Evolutionary conservation across 2,329 filamentous ascomycete genomes (phyloP).

Genomic region (Penicillium aurantiogriseum): DNA sequence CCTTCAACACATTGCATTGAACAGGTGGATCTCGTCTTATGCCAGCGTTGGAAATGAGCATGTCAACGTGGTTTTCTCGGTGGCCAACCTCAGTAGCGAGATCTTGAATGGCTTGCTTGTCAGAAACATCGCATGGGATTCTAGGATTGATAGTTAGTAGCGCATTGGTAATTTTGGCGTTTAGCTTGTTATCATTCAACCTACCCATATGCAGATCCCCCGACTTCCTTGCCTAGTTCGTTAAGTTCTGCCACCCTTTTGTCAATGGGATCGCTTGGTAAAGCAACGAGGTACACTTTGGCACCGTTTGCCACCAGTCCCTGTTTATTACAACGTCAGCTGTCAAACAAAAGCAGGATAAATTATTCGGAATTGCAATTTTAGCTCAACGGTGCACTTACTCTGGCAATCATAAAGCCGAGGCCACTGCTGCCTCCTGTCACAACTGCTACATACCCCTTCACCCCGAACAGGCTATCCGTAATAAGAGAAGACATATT

Average conservation of each 20-base stretch:
- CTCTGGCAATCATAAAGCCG: constrained; percentile 50
- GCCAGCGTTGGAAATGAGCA: constrained; percentile 52
- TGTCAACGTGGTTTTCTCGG: constrained; percentile 46
- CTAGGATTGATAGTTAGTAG: constrained; percentile 2
- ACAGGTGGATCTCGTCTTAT: constrained; percentile 48
- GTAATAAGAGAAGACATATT: constrained; percentile 16
- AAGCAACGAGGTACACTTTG: constrained; percentile 46
- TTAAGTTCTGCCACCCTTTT: constrained; percentile 43
- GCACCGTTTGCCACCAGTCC: constrained; percentile 49
- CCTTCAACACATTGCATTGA: constrained; percentile 47
- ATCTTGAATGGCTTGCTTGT: constrained; percentile 42
- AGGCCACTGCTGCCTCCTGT: constrained; percentile 49
- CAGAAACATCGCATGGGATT: constrained; percentile 37
- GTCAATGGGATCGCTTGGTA: constrained; percentile 44
- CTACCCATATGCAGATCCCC: constrained; percentile 44
- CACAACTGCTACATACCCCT: constrained; percentile 46
- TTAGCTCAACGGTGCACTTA: constrained; percentile 11
- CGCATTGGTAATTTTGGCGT: neutral
- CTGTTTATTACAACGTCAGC: constrained; percentile 22
- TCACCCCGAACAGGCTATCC: constrained; percentile 34
- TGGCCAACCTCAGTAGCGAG: constrained; percentile 34
- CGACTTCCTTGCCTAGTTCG: constrained; percentile 34
- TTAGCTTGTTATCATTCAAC: neutral
- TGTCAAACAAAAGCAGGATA: neutral
- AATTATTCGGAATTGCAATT: neutral